Evolutionary conservation across 2,329 filamentous ascomycete species (phyloP), one percentile per base, ranked within the genome.

Genomic region (Phialophora expanda): DNA sequence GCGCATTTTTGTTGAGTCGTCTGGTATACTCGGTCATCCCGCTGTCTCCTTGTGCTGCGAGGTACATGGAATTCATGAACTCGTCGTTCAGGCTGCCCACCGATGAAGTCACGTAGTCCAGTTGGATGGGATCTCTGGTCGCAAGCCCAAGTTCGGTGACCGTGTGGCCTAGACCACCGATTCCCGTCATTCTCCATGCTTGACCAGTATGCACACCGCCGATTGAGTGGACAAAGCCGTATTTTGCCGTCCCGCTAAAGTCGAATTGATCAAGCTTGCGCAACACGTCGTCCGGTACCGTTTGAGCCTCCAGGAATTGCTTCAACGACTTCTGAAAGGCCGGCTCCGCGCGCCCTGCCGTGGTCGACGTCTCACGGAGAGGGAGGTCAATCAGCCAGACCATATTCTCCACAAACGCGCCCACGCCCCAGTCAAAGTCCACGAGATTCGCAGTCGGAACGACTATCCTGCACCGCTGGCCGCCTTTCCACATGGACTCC

Each of bases 331-430:
- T 83, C 22, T 86, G 86, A 75, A 97, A 97, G 2, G 74, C 64
- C 0, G 86, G 85, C 7, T 77, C 73, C 4, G 69, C 53, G 71
- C 67, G 75, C 34, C 62, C 64, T 41, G 74, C 79, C 76, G 70
- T 78, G 66, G 46, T 34, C 56, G 54, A 24, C 41, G 61, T 4
- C 8, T 14, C 62, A n/a, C 73, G 71, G 46, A 74, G 73, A 5
- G 95, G 94, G 8, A 98, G 85, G 75, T 99, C 95, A 70, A 99
- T 93, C n/a, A 98, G 75, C 75, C 97, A 98, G 7, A 93, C 87
- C 72, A 89, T 89, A 88, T 97, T 97, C 78, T 97, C 93, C 88
- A 97, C 90, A 1, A 88, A 79, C 1, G 78, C 76, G 6, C 91
- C 91, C 76, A 96, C 92, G 9, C 93, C 94, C 93, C 95, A 98